phyloP scores from a whole-genome alignment of 192 early-diverging fungal species.

The Coemansia furcata region DNA sequence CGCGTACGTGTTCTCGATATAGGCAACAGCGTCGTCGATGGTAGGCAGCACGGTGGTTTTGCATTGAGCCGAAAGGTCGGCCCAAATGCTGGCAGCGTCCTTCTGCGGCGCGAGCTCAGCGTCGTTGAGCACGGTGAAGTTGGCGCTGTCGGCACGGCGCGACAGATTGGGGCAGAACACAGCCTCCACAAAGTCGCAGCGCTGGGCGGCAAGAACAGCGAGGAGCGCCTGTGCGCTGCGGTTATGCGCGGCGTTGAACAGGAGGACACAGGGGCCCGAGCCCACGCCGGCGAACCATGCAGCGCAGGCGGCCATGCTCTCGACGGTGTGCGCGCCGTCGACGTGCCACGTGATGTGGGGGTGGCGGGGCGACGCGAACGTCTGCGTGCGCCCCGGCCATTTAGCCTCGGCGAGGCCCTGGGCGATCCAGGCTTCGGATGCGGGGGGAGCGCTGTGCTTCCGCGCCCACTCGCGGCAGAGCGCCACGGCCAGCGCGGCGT shows the following conservation, averaged over 20 bases:
- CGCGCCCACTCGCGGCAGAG: slow-evolving; percentile 70
- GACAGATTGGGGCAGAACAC: slow-evolving; percentile 83
- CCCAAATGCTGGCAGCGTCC: slow-evolving; percentile 60
- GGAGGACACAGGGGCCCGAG: slow-evolving; percentile 53
- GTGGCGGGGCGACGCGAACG: slow-evolving; percentile 50
- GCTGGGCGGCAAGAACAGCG: slow-evolving; percentile 56
- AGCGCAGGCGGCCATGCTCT: slow-evolving; percentile 70
- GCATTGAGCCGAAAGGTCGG: slow-evolving; percentile 23
- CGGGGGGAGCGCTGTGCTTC: not conserved
- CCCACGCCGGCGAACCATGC: slow-evolving; percentile 53
- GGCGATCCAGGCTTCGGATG: not conserved
- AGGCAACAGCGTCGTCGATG: slow-evolving; percentile 66
- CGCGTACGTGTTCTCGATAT: slow-evolving; percentile 37
- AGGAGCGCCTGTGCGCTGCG: slow-evolving; percentile 67
- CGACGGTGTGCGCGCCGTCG: slow-evolving; percentile 94
- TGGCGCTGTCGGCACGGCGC: slow-evolving; percentile 62
- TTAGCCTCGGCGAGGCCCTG: slow-evolving; percentile 61
- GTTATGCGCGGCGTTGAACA: slow-evolving; percentile 88
- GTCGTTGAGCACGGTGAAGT: slow-evolving; percentile 66
- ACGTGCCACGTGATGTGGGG: slow-evolving; percentile 67
- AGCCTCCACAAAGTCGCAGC: slow-evolving; percentile 57
- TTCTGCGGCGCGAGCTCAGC: slow-evolving; percentile 61
- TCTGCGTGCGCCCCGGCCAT: slow-evolving; percentile 93
- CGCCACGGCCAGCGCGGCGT: slow-evolving; percentile 77
- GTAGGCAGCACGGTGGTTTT: slow-evolving; percentile 49